Base-by-base conservation (phyloP, 495 filamentous ascomycete species). In the Trichoderma orchidacearum region DNA sequence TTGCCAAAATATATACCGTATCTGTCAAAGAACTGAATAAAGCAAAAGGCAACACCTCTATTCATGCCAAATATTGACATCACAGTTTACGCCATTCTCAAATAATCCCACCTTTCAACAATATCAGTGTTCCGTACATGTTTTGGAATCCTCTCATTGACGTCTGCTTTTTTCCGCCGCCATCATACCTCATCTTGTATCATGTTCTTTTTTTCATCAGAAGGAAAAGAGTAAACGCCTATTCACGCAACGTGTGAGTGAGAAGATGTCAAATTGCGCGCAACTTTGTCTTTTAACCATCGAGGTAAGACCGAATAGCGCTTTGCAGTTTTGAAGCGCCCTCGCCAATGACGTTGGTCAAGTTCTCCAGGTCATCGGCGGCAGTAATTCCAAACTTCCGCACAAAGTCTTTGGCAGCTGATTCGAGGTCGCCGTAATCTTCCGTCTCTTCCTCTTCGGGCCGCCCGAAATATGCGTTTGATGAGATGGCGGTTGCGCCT, bases 391-490 rank as follows among this genome's bases (percentile, higher is more conserved):
- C 93, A 64, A 97, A 97, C 62, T 86, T 87, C 52, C 94, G 80
- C 21, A 96, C 82, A 70, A 97, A 92, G 69, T 98, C 94, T 74
- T 87, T 93, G 23, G 93, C 93, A 0, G 89, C 89, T n/a, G 70
- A 75, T 70, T 98, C 93, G 56, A 98, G 70, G 63, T 95, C 90
- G 15, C 90, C 88, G 59, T 95, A 94, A 31, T 89, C 86, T 28
- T 84, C 83, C 0, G 64, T 71, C 23, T 72, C 59, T 52, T 95
- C 89, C 3, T 83, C 80, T 55, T 85, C 82, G 8, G 90, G 84
- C 30, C 90, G 86, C 55, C 93, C 93, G 70, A 98, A 98, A 75
- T 97, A 98, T 57, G 85, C 85, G 71, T 96, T 97, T 53, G 87
- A 93, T 11, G 90, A 96, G 67, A 98, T 98, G 53, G 89, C 71